Base-by-base conservation (phyloP, 2,329 filamentous ascomycete species). In the Boeremia exigua region DNA sequence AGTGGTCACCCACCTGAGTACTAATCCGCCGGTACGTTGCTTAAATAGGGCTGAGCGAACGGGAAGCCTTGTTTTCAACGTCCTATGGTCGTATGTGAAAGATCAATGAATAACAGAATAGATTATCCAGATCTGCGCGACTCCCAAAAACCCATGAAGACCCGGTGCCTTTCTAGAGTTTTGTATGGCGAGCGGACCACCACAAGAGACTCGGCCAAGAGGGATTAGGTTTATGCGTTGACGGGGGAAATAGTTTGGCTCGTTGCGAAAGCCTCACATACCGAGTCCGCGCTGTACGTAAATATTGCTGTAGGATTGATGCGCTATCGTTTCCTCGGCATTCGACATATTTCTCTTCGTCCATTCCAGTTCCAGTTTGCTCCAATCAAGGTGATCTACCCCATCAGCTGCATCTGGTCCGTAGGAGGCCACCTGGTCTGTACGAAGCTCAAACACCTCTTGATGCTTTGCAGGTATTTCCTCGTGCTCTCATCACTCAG, bases 391-490 rank as follows among this genome's bases (percentile, higher is more conserved):
- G 5, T 14, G 15, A 11, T n/a, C 38, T 30, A 95, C 12, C 95
- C 95, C 95, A 99, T 99, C 67, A 99, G 80, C 80, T 99, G 95
- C 71, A 91, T 83, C 66, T 95, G 84, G 79, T 98, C 94, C 68
- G 92, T 88, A 0, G 95, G 95, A 54, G 93, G 93, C 95, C 95
- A 99, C 66, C 94, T 86, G 28, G 95, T 93, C 79, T 99, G 95
- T 25, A 94, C 92, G 84, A 97, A 99, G 58, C 91, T 98, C 72
- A 99, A 78, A 72, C 93, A 97, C 40, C 95, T 84, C 82, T 99
- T 99, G 76, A 99, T 98, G 73, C 94, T 97, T 80, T 99, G 95
- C 64, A 99, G 77, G 73, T 93, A 97, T 79, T 98, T 99, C 63
- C 95, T 85, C 48, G 95, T 99, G 39, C 90, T 88, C 79, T 99